phyloP scores from a whole-genome alignment of 495 filamentous ascomycete genomes.

The Aspergillus bridgeri region DNA sequence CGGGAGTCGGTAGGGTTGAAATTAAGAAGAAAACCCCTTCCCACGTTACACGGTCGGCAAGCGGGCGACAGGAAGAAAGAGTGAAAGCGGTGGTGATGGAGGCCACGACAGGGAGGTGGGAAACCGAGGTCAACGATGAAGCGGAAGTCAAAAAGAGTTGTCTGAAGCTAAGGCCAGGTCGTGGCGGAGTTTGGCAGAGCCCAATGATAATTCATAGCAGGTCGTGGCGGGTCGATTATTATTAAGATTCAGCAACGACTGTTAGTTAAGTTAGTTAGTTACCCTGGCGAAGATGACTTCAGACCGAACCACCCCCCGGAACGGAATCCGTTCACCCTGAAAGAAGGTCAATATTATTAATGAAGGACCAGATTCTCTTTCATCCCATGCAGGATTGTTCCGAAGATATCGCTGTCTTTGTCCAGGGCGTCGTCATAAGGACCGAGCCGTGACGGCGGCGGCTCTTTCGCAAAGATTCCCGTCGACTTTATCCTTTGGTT shows the following conservation, averaged over 20 bases:
- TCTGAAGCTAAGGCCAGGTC: constrained; percentile 18
- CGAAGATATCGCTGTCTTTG: no score
- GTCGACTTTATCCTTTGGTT: no score
- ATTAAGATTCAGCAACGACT: constrained; percentile 4
- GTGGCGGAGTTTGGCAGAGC: constrained; percentile 27
- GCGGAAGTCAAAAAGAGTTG: constrained; percentile 4
- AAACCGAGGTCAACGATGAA: background rate
- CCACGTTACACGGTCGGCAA: background rate
- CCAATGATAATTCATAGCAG: constrained; percentile 19
- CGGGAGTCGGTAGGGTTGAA: no score
- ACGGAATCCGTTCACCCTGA: no score
- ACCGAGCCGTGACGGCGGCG: background rate
- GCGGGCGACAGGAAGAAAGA: constrained; percentile 2
- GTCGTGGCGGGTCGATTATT: constrained; percentile 21
- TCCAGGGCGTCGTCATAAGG: no score
- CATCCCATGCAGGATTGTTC: background rate
- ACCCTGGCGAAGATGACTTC: no score
- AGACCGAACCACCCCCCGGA: no score
- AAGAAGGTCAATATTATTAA: no score
- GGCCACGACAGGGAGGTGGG: background rate
- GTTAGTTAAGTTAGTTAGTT: no score
- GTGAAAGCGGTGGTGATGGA: constrained; percentile 2
- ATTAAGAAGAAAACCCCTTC: background rate
- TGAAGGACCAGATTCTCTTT: no score
- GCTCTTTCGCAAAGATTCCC: no score